Base-by-base conservation (phyloP, 805 yeast genomes). In the Cyberlindnera suaveolens region DNA sequence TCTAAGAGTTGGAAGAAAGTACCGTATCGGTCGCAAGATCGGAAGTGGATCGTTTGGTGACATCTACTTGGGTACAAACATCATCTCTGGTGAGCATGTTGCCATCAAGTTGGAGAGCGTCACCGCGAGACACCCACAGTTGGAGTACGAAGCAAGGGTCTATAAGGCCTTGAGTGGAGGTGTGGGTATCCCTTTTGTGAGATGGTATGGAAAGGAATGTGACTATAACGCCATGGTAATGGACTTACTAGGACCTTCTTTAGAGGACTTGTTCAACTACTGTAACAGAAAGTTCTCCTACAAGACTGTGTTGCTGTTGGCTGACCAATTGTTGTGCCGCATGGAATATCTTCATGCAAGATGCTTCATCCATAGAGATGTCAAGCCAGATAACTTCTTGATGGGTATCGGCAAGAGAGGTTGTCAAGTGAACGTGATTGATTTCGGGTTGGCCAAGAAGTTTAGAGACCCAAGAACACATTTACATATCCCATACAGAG, bases 31-130 rank as follows among this genome's bases (percentile, higher is more conserved):
- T 33, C 82, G 96, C 48, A 90, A 90, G 66, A 91, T 91, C 57
- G 99, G 99, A 17, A 82, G 93, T 34, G 99, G 99, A 16, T 90
- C 97, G 10, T 91, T 91, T 64, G 99, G 99, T 46, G 99, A 93
- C 62, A 93, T 91, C 55, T 93, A 93, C 65, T 74, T 89, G 51
- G 85, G 96, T 11, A 87, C 96, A 20, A 93, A 91, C 67, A 80
- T 93, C 64, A 87, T 91, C 39, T 85, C 95, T 34, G 97, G 98
- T 34, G 98, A 93, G 65, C 96, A 91, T 64, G 97, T 93, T 42
- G 99, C 98, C 52, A 91, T 91, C 71, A 91, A 91, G 64, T 72
- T 91, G 49, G 99, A 91, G 62, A 82, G 85, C 50, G 79, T 85
- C 42, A 74, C 83, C 45, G 96, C 98, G 2, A 86, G 88, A 60